Percentiles rank a stretch among this genome's conserved stretches.
Conservation (phyloP, 1,284 basidiomycete species). For the Moniliophthora roreri region DNA sequence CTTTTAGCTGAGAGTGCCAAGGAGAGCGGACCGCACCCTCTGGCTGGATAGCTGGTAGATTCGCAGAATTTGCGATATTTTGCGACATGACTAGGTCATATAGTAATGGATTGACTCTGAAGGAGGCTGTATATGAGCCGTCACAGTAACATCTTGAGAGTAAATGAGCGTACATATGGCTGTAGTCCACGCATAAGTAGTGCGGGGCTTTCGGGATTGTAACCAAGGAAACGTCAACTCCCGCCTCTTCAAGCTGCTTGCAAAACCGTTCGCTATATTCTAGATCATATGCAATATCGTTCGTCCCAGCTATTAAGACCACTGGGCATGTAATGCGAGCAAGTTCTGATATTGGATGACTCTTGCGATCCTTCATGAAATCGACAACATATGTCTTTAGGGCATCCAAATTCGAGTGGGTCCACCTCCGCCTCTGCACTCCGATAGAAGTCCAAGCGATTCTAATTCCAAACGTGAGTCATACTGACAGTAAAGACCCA, state of each 20-base stretch:
- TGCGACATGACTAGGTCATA: background rate
- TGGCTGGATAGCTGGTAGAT: conserved; percentile 11
- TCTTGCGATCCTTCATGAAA: conserved; percentile 1
- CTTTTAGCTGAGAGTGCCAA: background rate
- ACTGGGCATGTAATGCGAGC: conserved; percentile 9
- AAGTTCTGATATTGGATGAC: background rate
- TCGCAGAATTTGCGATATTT: conserved; percentile 1
- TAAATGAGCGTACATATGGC: conserved; percentile 23
- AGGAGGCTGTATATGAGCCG: background rate
- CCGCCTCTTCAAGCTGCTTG: conserved; percentile 24
- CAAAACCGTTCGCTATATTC: conserved; percentile 23
- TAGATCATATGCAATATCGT: conserved; percentile 9
- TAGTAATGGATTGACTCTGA: conserved; percentile 25
- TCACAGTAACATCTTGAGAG: background rate
- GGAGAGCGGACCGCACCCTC: background rate
- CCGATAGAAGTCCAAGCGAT: background rate
- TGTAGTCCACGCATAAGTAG: conserved; percentile 32
- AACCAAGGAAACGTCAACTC: conserved; percentile 25
- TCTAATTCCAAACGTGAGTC: background rate
- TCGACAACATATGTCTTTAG: background rate
- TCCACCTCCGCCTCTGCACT: background rate
- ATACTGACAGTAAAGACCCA: no score
- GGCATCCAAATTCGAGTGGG: background rate
- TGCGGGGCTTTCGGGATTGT: conserved; percentile 30
- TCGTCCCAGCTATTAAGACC: conserved; percentile 3